Conservation (phyloP, 2,329 filamentous ascomycete species). For the Verticillium zaregamsianum region DNA sequence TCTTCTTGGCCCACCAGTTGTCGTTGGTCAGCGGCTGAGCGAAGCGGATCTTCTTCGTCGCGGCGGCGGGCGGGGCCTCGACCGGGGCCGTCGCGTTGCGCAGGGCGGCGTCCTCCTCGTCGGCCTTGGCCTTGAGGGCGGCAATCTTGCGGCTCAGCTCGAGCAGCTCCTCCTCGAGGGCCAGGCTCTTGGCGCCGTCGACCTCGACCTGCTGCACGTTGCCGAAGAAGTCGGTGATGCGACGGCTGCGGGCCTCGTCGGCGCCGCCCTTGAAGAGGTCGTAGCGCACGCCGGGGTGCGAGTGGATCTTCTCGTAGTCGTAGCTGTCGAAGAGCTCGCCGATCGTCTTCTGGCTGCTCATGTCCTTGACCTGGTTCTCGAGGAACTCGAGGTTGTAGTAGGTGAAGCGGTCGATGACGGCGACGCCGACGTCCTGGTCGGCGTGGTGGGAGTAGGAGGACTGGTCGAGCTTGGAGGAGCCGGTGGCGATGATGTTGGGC, state of each 20-base stretch:
- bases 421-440: conserved; percentile 95
- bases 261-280: conserved; percentile 91
- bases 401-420: conserved; percentile 96
- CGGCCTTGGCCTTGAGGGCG: conserved; percentile 44
- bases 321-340: conserved; percentile 96
- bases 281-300: conserved; percentile 85
- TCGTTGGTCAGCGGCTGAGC: conserved; percentile 61
- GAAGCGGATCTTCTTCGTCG: conserved; percentile 9
- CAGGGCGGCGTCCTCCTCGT: conserved; percentile 34
- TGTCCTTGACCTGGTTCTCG: conserved; percentile 81
- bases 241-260: conserved; percentile 67
- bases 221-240: conserved; percentile 96
- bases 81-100: conserved; percentile 12
- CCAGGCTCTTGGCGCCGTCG: conserved; percentile 56
- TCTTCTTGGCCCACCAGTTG: conserved; percentile 64
- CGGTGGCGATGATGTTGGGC: conserved; percentile 95
- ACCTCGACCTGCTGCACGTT: conserved; percentile 98
- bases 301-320: conserved; percentile 91
- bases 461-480: conserved; percentile 93
- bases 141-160: conserved; percentile 68
- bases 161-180: conserved; percentile 68
- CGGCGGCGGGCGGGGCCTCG: conserved; percentile 14
- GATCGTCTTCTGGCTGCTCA: conserved; percentile 82
- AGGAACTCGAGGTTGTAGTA: conserved; percentile 98
- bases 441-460: conserved; percentile 97